Base-by-base conservation (phyloP, 2,329 filamentous ascomycete genomes). In the Lachnellula occidentalis region DNA sequence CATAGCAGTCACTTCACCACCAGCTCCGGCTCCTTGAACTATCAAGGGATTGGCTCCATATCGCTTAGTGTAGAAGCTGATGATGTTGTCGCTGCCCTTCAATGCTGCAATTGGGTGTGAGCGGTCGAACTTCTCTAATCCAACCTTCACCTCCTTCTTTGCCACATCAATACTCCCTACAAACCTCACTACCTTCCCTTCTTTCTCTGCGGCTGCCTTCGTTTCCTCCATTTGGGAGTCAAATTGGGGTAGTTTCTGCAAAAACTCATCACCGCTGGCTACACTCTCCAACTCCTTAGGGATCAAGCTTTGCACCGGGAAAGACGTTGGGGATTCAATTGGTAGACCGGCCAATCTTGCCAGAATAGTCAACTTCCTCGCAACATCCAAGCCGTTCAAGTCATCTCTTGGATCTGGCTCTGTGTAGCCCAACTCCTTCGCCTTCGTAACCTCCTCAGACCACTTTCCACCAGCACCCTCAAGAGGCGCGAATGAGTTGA, bases 21-120 rank as follows among this genome's bases (percentile, higher is more conserved):
- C 94, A 24, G 94, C 94, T 58, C 92, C 94, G 36, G 90, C 91
- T 56, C 94, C 94, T 76, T 97, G 92, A 60, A 99, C 83, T 69
- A 96, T 96, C 59, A 99, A 78, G 43, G 94, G 92, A 73, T 92
- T 95, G 69, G 78, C 81, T 55, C 91, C 91, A 69, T 99, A 99
- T 66, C 94, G 82, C 78, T 95, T 88, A 5, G 94, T 99, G 74
- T 96, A 95, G 78, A 99, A 96, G 77, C 87, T 95, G 70, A 99
- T 96, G 70, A 99, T 95, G 77, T 99, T 99, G 71, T 97, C 94
- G 72, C 92, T 97, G 36, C 94, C 94, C 80, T 96, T 95, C 55
- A 99, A 79, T 47, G 88, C 87, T 14, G 94, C 94, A 74, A 99
- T 96, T 12, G 94, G 89, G 69, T 95, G 90, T 57, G 87, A 88